Evolutionary conservation across 2,329 filamentous ascomycete genomes (phyloP), one percentile per base, ranked within the genome.

Genomic region (Aurifilum marmelostoma): DNA sequence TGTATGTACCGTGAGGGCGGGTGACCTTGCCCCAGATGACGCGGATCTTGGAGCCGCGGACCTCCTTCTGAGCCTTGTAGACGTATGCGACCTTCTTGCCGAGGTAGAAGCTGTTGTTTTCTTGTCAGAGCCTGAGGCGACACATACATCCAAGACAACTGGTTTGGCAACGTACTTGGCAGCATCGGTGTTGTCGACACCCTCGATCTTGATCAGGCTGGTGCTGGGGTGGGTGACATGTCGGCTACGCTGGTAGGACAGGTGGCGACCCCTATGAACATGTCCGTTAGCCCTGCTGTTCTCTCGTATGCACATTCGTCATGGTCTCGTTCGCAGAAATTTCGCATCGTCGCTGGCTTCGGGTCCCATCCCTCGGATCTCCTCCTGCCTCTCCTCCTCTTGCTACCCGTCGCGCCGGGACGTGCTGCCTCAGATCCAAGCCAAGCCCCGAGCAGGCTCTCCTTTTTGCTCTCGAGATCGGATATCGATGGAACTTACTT

Each of bases 11-110:
- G 86, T 98, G 95, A 82, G 94, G 91, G 81, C 94, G 88, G 82
- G 93, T 97, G 82, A 98, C 91, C 89, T 97, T 97, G 88, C 95
- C 95, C 94, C 94, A 98, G 88, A 98, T 97, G 78, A 98, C 92
- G 81, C 95, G 91, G 86, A 98, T 97, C 91, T 98, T 98, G 83
- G 94, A 95, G 82, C 96, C 96, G 80, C 95, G 92, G 81, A 97
- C 89, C 88, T 97, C 93, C 86, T 91, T 94, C 85, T 93, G 91
- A 78, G 91, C 95, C 81, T 94, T 93, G 90, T 98, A 99, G 85
- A 99, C 94, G 85, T 94, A 99, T 83, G 96, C 96, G 83, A 98
- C 90, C 87, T 94, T 94, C 92, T 99, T 99, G 86, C 96, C 96
- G 76, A 93, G 88, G 88, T 99, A 99, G 92, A 97, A 97, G 86